phyloP scores from a whole-genome alignment of 129 eudicot genomes.

The Helianthus tuberosus region DNA sequence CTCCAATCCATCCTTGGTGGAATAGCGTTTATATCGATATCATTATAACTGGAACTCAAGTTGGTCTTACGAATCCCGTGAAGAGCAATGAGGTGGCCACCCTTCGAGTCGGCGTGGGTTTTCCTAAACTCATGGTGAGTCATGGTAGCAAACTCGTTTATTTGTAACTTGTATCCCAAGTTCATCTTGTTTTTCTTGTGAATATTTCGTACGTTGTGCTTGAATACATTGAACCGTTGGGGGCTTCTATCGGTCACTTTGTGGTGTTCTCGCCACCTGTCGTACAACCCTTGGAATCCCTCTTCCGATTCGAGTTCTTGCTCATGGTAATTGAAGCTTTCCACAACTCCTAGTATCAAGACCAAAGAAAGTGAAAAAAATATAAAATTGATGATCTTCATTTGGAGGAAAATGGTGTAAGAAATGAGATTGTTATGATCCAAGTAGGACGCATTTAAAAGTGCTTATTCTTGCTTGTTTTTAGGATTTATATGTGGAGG shows the following conservation, averaged over 20 bases:
- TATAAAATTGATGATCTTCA: conserved; percentile 36
- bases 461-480: background rate
- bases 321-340: conserved; percentile 61
- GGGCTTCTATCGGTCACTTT: conserved; percentile 41
- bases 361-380: conserved; percentile 41
- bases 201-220: conserved; percentile 51
- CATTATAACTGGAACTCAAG: too few species aligned
- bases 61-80: too few species aligned
- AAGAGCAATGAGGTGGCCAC: conserved; percentile 28
- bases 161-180: conserved; percentile 56
- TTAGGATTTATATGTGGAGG: background rate
- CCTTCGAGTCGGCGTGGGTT: conserved; percentile 51
- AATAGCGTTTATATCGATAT: conserved; percentile 21
- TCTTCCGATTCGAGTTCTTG: conserved; percentile 66
- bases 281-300: conserved; percentile 52
- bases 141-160: conserved; percentile 75
- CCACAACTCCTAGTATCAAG: conserved; percentile 31
- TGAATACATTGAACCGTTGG: conserved; percentile 64
- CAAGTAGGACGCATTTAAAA: background rate
- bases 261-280: conserved; percentile 76
- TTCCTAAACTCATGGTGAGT: conserved; percentile 59
- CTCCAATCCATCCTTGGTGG: conserved; percentile 75
- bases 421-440: background rate
- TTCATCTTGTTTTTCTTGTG: conserved; percentile 63
- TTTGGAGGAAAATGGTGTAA: background rate